phyloP scores from a whole-genome alignment of 371 early-diverging fungal genomes.

The Scutellospora calospora region DNA sequence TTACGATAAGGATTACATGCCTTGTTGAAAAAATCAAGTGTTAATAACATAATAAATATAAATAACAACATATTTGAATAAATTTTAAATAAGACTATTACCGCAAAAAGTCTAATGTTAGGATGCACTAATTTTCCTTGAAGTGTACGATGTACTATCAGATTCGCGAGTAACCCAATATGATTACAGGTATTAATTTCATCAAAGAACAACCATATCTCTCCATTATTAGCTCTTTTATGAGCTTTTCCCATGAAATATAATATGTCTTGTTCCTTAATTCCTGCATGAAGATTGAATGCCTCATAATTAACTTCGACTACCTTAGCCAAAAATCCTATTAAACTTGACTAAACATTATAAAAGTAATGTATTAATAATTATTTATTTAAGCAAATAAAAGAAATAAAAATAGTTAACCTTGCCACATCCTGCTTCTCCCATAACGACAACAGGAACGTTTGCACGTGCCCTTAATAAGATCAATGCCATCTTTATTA shows the following conservation, averaged over 20 bases:
- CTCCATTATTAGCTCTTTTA: neutral
- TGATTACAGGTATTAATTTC: slow-evolving; percentile 43
- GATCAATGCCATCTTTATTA: slow-evolving; percentile 39
- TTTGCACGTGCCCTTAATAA: neutral
- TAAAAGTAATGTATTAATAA: neutral
- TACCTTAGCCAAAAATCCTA: neutral
- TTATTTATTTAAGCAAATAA: neutral
- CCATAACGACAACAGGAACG: slow-evolving; percentile 21
- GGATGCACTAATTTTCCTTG: slow-evolving; percentile 1
- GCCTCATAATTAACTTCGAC: neutral
- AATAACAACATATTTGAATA: too few relatives aligned
- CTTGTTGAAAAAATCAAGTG: too few relatives aligned
- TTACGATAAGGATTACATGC: slow-evolving; percentile 43
- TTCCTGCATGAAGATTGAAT: slow-evolving; percentile 36
- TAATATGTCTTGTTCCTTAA: slow-evolving; percentile 9
- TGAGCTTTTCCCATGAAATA: slow-evolving; percentile 13
- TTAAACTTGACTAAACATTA: slow-evolving; percentile 33
- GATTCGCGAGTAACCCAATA: neutral
- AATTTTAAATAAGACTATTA: neutral
- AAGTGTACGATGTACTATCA: slow-evolving; percentile 26
- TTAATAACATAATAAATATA: too few relatives aligned
- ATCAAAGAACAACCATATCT: slow-evolving; percentile 42
- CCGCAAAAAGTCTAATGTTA: slow-evolving; percentile 37
- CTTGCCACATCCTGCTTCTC: slow-evolving; percentile 39
- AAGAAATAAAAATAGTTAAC: neutral